A percentile compares a stretch with the other conserved stretches of the same genome.
phyloP scores from a whole-genome alignment of 108 stramenopile species.

The Aurantiochytrium sp. region DNA sequence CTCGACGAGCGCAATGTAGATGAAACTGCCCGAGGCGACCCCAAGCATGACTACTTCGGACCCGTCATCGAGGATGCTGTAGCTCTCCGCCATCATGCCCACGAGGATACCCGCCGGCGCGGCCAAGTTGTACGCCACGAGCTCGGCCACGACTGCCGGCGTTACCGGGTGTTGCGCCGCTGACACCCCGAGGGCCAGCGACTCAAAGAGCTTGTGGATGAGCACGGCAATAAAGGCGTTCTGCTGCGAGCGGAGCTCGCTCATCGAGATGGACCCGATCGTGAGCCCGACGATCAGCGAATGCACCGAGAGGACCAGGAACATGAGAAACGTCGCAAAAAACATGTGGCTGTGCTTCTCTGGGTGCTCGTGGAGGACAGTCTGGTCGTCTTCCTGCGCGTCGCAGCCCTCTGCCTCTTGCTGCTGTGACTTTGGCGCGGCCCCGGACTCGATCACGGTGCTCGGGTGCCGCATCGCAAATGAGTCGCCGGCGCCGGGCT shows the following conservation, averaged over 20 bases:
- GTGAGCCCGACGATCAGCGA: slow-evolving; percentile 1
- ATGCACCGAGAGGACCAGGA: slow-evolving; percentile 1
- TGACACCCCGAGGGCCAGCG: neutral
- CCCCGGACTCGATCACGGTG: too few species aligned
- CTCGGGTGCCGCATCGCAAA: too few species aligned
- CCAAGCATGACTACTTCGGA: neutral
- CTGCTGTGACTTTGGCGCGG: too few species aligned
- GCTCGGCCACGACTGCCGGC: neutral
- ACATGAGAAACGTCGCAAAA: slow-evolving; percentile 30
- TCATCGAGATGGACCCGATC: neutral
- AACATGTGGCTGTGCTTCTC: slow-evolving; percentile 18
- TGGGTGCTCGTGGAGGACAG: neutral
- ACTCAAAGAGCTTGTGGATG: slow-evolving; percentile 21
- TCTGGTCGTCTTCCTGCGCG: neutral
- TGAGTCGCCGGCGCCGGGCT: too few species aligned
- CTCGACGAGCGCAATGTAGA: slow-evolving; percentile 20
- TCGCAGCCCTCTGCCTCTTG: neutral
- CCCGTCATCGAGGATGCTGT: neutral
- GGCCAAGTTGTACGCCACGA: neutral
- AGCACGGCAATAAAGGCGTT: neutral
- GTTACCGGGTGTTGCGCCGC: neutral
- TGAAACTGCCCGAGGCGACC: neutral
- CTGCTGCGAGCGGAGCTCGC: neutral
- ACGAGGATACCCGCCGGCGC: neutral
- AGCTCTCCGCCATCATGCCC: neutral